Conservation (phyloP, 2,329 filamentous ascomycete genomes). For the Bipolaris gigantea region DNA sequence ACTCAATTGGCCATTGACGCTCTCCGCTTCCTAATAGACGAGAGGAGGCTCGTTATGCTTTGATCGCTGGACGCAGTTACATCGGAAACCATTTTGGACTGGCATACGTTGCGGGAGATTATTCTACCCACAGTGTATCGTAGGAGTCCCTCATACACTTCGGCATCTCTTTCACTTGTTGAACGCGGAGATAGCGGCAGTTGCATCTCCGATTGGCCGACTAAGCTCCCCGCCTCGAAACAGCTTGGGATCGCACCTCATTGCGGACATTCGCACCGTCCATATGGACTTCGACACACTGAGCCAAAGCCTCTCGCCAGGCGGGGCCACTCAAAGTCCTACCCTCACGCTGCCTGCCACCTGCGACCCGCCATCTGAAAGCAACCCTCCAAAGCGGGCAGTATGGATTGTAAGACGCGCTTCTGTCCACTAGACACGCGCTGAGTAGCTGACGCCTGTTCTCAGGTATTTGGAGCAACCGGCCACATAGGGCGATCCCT, state of each 20-base stretch:
- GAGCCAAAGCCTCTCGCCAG: conserved; percentile 44
- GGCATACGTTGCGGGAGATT: not conserved
- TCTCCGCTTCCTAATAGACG: conserved; percentile 31
- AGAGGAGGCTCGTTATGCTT: conserved; percentile 30
- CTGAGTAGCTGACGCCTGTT: not conserved
- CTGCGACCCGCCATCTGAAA: conserved; percentile 78
- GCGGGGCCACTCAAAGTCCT: conserved; percentile 39
- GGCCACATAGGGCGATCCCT: conserved; percentile 94
- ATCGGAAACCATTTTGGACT: not conserved
- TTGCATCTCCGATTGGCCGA: conserved; percentile 36
- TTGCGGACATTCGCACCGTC: conserved; percentile 13
- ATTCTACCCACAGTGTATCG: not conserved
- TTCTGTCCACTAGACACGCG: not conserved
- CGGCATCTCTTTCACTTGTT: conserved; percentile 7
- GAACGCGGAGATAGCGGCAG: conserved; percentile 18
- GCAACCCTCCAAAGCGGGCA: conserved; percentile 70
- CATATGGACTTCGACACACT: conserved; percentile 42
- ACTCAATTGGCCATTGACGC: conserved; percentile 32
- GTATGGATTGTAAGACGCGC: conserved; percentile 76
- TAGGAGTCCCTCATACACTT: not conserved
- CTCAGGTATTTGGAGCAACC: conserved; percentile 84
- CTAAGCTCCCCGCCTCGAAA: conserved; percentile 26
- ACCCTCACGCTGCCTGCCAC: conserved; percentile 72
- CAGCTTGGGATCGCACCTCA: conserved; percentile 16
- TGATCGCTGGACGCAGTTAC: conserved; percentile 6